Percentiles rank a stretch among this genome's conserved stretches.
These are phyloP conservation scores for Nemania abortiva DNA, from an alignment of 2,329 filamentous ascomycete genomes.

Conservation along the genomic window DNA sequence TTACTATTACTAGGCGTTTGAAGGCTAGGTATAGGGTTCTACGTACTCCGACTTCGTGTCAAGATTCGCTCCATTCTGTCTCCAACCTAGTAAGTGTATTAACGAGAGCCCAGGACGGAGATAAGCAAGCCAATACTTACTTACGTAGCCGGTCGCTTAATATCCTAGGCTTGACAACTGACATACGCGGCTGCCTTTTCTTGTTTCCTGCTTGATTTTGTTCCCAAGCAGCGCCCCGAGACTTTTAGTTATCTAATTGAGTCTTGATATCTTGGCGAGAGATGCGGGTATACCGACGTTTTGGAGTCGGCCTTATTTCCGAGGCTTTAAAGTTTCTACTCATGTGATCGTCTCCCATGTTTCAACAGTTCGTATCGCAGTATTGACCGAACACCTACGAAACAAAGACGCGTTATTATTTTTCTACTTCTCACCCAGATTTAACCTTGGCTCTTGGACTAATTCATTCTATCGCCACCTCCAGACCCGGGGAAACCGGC, in stretches of 20 bases:
- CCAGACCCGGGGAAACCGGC: neutral
- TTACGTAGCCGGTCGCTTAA: no score
- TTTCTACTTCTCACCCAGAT: conserved; percentile 32
- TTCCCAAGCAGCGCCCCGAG: neutral
- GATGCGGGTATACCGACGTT: neutral
- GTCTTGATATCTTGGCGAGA: neutral
- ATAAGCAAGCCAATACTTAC: neutral
- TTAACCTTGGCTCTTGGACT: neutral
- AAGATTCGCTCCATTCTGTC: no score
- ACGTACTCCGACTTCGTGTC: no score
- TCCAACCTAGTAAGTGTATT: no score
- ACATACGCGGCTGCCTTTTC: neutral
- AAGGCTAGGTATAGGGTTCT: no score
- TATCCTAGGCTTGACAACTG: neutral
- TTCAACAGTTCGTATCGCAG: neutral
- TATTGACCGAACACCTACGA: neutral
- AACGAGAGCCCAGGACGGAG: no score
- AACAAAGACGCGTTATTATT: conserved; percentile 16
- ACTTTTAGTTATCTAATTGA: conserved; percentile 13
- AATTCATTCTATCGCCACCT: neutral
- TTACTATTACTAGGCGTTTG: no score
- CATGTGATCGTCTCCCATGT: neutral
- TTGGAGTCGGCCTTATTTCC: neutral
- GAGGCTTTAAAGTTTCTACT: neutral
- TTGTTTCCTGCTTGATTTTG: neutral